Percentiles rank a stretch among this genome's conserved stretches.
Evolutionary conservation across 2,329 filamentous ascomycete species (phyloP).

Genomic region (Ascochyta fabae): DNA sequence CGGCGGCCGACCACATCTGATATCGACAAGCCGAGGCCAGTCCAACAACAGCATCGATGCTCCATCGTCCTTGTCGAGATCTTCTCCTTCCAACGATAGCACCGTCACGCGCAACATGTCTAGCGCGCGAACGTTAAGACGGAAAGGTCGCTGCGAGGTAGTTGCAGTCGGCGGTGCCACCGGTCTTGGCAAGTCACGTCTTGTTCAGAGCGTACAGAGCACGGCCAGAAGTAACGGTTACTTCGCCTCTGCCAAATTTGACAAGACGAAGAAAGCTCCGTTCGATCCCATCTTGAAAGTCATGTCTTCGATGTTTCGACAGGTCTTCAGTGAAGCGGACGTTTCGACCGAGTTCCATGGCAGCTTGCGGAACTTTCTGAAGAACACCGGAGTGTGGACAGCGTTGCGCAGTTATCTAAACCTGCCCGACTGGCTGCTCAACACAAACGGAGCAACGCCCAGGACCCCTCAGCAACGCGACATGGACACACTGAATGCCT

Average conservation of each 20-base stretch:
- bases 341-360: conserved; percentile 67
- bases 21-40: conserved; percentile 25
- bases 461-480: conserved; percentile 38
- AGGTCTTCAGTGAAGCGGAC: conserved; percentile 70
- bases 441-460: conserved; percentile 27
- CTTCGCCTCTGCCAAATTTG: conserved; percentile 66
- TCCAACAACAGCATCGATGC: conserved; percentile 44
- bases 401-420: conserved; percentile 64
- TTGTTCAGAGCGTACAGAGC: conserved; percentile 65
- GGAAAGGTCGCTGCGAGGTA: conserved; percentile 64
- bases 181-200: conserved; percentile 66
- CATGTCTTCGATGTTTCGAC: conserved; percentile 67
- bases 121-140: conserved; percentile 53
- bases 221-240: conserved; percentile 65
- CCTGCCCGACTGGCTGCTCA: conserved; percentile 69
- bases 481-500: conserved; percentile 18
- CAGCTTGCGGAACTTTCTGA: conserved; percentile 61
- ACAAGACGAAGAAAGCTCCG: conserved; percentile 63
- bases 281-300: conserved; percentile 67
- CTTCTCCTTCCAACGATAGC: conserved; percentile 35
- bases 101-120: conserved; percentile 35
- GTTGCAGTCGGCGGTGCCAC: conserved; percentile 63
- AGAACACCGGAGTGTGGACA: conserved; percentile 61
- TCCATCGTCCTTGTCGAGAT: conserved; percentile 33
- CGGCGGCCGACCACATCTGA: conserved; percentile 30